A percentile compares a stretch with the other conserved stretches of the same genome.
Evolutionary conservation across 139 green algal species (phyloP).

Genomic region (Tetradesmus obliquus): DNA sequence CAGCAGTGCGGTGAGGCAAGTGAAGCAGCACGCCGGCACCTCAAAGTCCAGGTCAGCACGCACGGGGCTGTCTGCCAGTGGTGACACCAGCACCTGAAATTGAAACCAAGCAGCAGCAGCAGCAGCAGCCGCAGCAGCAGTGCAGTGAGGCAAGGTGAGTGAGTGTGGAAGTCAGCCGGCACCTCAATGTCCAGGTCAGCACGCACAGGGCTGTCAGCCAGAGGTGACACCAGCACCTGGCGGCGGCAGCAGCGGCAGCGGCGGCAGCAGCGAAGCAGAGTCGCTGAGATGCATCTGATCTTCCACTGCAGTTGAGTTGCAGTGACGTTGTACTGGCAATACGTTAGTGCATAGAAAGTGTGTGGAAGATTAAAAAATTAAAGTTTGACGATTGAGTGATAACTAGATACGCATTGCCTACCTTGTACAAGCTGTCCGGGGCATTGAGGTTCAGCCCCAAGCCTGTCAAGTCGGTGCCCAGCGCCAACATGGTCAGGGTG

Average conservation of each 20-base stretch:
- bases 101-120: no score
- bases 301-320: no score
- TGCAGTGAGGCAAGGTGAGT: no score
- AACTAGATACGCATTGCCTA: not conserved
- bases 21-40: slow-evolving; percentile 79
- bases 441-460: slow-evolving; percentile 97
- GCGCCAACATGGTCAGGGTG: slow-evolving; percentile 88
- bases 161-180: slow-evolving; percentile 84
- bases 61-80: slow-evolving; percentile 82
- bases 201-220: slow-evolving; percentile 79
- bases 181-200: slow-evolving; percentile 90
- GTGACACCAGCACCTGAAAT: slow-evolving; percentile 77
- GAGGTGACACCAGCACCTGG: slow-evolving; percentile 84
- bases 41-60: slow-evolving; percentile 86
- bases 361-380: slow-evolving; percentile 76
- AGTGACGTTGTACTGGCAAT: no score
- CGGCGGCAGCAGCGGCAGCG: no score
- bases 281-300: no score
- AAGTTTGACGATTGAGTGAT: slow-evolving; percentile 65
- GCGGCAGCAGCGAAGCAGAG: not conserved
- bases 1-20: not conserved
- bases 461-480: slow-evolving; percentile 97
- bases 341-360: no score
- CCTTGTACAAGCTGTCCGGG: slow-evolving; percentile 80
- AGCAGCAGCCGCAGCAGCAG: not conserved